Percentiles rank a stretch among this genome's conserved stretches.
phyloP scores from a whole-genome alignment of 768 basidiomycete species.

The Exidia glandulosa region DNA sequence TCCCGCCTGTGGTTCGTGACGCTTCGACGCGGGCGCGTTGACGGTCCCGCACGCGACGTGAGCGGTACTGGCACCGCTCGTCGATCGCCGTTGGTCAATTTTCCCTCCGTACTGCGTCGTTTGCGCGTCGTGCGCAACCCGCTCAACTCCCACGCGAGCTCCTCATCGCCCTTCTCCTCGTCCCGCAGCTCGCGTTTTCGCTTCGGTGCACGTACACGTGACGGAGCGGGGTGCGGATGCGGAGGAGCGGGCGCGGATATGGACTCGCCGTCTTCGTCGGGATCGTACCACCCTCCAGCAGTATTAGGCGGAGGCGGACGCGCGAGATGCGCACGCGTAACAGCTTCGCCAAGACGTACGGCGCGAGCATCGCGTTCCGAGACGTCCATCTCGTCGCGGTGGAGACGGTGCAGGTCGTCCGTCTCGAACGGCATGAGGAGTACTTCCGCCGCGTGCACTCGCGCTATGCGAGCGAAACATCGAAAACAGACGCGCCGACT shows the following conservation, averaged over 20 bases:
- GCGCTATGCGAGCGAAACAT: neutral
- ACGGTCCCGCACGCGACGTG: neutral
- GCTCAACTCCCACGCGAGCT: neutral
- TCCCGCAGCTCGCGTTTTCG: neutral
- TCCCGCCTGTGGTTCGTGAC: no score
- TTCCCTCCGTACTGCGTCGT: neutral
- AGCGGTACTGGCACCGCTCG: neutral
- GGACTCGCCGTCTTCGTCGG: neutral
- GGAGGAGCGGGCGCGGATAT: neutral
- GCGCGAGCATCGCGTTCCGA: neutral
- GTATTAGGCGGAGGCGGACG: neutral
- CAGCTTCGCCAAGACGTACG: neutral
- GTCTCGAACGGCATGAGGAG: neutral
- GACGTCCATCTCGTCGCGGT: neutral
- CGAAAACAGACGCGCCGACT: neutral
- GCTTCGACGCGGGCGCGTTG: no score
- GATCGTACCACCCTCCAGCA: neutral
- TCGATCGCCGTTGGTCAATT: neutral
- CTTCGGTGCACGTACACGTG: neutral
- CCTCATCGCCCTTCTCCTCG: neutral
- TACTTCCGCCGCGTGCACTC: neutral
- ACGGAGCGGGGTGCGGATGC: neutral
- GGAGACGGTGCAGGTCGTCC: neutral
- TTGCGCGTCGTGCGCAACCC: neutral
- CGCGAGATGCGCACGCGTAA: neutral